Evolutionary conservation across 805 yeast genomes (phyloP), one percentile per base, ranked within the genome.

Genomic region (Sungouiozyma intestinalis): DNA sequence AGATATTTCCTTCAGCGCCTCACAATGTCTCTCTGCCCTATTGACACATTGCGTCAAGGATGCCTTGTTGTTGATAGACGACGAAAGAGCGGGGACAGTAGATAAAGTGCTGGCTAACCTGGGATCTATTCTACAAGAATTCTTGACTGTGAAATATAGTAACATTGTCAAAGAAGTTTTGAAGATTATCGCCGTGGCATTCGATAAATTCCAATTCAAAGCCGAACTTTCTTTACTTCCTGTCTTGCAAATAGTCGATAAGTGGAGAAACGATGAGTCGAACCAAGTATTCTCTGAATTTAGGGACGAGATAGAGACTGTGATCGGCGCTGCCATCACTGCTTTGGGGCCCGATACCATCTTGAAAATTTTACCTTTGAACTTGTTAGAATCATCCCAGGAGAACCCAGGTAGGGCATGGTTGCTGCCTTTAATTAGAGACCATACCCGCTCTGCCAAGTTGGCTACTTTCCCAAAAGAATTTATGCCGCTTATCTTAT

Each of bases 391-490:
- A 37, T 76, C 81, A 4, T 60, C 66, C 17, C 52, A 67, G 19
- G 63, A 66, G 27, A 69, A 72, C 35, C 73, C 79, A n/a, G 97
- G 97, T 37, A 76, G 97, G 58, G 97, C 97, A 37, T 92, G 97
- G 97, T 57, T 92, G 52, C 72, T 92, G 49, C 98, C 98, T 9
- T 60, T 92, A 29, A 72, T 92, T 47, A 81, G 97, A 65, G 97
- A 88, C 54, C 79, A 85, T 54, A 82, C 86, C 20, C 74, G 79
- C 52, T 73, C 77, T 53, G 81, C 97, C 2, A 70, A 72, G 38
- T 67, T 92, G 43, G 66, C 72, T 0, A 85, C 71, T 57, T 92
- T 77, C 63, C 71, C 73, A 45, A 62, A 63, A 17, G 68, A 78
- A 33, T 72, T 92, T 40, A 61, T 82, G 14, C 97, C 97, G 20